These are phyloP conservation scores for Fusarium liriodendri DNA, from an alignment of 2,329 filamentous ascomycete genomes.

Conservation along the genomic window DNA sequence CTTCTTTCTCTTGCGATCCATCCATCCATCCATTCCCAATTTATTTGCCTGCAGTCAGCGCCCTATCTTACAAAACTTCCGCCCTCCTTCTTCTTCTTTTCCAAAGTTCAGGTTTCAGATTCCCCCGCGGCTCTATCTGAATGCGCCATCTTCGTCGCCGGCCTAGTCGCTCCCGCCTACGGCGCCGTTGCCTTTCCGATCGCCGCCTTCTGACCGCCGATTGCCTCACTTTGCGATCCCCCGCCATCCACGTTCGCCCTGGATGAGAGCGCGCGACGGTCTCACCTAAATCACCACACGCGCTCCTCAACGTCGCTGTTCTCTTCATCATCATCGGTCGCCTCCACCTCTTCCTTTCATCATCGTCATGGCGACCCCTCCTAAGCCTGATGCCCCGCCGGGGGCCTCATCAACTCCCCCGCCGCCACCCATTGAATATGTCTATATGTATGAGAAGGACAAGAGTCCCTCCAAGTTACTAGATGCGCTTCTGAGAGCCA, in stretches of 20 bases:
- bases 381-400: slow-evolving; percentile 38
- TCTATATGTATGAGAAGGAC: slow-evolving; percentile 74
- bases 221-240: slow-evolving; percentile 32
- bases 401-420: slow-evolving; percentile 39
- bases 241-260: slow-evolving; percentile 32
- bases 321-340: neutral
- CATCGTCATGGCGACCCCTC: slow-evolving; percentile 41
- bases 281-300: slow-evolving; percentile 5
- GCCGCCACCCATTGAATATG: slow-evolving; percentile 60
- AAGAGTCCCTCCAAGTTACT: slow-evolving; percentile 76
- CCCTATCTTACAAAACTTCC: neutral
- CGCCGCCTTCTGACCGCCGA: slow-evolving; percentile 37
- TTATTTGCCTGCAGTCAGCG: slow-evolving; percentile 3
- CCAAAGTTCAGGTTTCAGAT: neutral
- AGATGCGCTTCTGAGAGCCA: slow-evolving; percentile 74
- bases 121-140: neutral
- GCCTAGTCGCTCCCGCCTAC: slow-evolving; percentile 6
- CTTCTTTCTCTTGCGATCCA: neutral
- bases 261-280: slow-evolving; percentile 32
- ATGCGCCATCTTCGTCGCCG: slow-evolving; percentile 31
- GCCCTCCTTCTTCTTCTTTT: neutral
- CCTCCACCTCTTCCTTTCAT: neutral
- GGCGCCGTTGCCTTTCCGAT: slow-evolving; percentile 17
- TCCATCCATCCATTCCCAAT: neutral
- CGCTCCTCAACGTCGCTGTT: slow-evolving; percentile 4